Evolutionary conservation across 2,329 filamentous ascomycete species (phyloP), one percentile per base, ranked within the genome.

Genomic region (Monosporascus sp.): DNA sequence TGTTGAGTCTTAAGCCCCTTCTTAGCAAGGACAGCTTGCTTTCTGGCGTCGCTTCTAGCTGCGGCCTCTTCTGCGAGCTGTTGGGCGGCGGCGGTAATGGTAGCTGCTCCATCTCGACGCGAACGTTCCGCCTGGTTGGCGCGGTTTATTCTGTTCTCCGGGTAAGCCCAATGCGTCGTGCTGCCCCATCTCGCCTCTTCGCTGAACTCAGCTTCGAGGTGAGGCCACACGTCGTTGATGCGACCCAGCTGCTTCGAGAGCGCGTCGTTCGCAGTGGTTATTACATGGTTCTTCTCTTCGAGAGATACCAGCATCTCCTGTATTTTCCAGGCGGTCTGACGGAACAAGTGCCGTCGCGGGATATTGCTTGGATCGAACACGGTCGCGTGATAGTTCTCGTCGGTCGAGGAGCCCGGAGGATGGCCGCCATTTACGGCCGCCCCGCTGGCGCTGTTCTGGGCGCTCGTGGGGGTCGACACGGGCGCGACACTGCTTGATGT

Each of bases 281-380:
- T 88, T 62, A 99, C 94, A 62, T 97, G 92, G 61, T 97, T 96
- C 74, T 99, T 99, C 73, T 99, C 94, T 66, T 99, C 94, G 38
- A 97, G 81, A 1, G 92, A 93, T 48, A 90, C 84, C 45, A 97
- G 83, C 77, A 97, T 88, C 62, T 92, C 88, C 60, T 87, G 83
- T 50, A 96, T 86, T 59, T 88, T 87, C 62, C 85, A 79, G 38
- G 90, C 86, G 50, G 93, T 85, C 55, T 90, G 86, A 63, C 86
- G 83, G 67, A 93, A 96, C 43, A 92, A 77, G 64, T 88, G 82
- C 60, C 90, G 85, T 59, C 86, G 83, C 50, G 79, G 80, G 44
- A 88, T 68, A 63, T 88, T 86, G 62, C 75, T 75, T 37, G 76
- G 74, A 59, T 82, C 79, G 67, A 77, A 82, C 50, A 77, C 72